These are phyloP conservation scores for Papiliotrema nemorosa DNA, from an alignment of 1,284 basidiomycete genomes.

Conservation along the genomic window DNA sequence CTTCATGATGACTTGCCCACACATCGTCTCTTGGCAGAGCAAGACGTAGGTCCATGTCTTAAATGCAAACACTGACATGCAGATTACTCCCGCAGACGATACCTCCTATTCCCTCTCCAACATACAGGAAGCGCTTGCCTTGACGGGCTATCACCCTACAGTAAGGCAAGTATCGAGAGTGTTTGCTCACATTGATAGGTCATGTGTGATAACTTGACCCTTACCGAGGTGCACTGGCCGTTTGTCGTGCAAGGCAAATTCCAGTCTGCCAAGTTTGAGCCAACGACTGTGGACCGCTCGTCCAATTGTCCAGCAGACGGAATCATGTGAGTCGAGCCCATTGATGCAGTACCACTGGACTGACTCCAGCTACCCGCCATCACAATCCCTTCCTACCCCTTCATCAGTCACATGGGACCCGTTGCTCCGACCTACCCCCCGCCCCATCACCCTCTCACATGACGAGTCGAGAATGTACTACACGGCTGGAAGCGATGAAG, in stretches of 20 bases:
- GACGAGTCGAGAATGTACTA: slow-evolving; percentile 35
- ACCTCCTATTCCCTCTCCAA: slow-evolving; percentile 40
- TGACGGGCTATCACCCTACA: slow-evolving; percentile 23
- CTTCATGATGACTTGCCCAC: slow-evolving; percentile 31
- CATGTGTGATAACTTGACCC: slow-evolving; percentile 34
- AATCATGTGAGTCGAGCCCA: slow-evolving; percentile 32
- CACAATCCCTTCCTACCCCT: slow-evolving; percentile 21
- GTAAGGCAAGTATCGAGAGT: slow-evolving; percentile 17
- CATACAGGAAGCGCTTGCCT: slow-evolving; percentile 28
- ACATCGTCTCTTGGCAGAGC: slow-evolving; percentile 30
- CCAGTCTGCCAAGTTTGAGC: slow-evolving; percentile 28
- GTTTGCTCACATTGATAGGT: slow-evolving; percentile 17
- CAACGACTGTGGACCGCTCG: slow-evolving; percentile 12
- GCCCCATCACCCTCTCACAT: slow-evolving; percentile 39
- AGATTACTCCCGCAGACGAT: slow-evolving; percentile 47
- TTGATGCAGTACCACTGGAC: not conserved
- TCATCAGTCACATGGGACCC: slow-evolving; percentile 39
- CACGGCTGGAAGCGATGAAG: slow-evolving; percentile 14
- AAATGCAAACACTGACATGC: not conserved
- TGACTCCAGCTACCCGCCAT: slow-evolving; percentile 34
- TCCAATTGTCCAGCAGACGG: slow-evolving; percentile 44
- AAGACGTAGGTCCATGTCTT: slow-evolving; percentile 34
- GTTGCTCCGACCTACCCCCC: slow-evolving; percentile 39
- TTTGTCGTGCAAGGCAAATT: slow-evolving; percentile 33
- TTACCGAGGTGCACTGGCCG: slow-evolving; percentile 40